Evolutionary conservation across 331 rosid genomes (phyloP).

Genomic region (Acacia pycnantha): DNA sequence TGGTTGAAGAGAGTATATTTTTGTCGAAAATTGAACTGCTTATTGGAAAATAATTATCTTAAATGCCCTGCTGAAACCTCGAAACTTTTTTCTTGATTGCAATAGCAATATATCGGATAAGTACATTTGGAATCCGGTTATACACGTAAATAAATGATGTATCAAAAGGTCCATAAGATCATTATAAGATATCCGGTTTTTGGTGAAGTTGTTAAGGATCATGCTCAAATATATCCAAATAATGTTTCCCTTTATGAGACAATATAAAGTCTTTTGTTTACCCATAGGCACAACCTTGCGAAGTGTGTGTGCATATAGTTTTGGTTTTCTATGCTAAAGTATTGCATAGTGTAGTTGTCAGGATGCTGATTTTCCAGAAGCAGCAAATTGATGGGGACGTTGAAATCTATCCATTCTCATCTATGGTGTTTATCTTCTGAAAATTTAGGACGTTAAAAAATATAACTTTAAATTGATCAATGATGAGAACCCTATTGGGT

Average conservation of each 20-base stretch:
- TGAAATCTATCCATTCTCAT: too few relatives aligned
- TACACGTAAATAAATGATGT: neutral
- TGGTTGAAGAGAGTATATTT: neutral
- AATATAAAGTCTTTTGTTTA: neutral
- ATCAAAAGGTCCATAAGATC: neutral
- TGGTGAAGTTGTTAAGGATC: neutral
- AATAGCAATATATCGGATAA: neutral
- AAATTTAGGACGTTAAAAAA: too few relatives aligned
- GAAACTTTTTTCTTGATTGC: neutral
- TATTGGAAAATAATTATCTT: neutral
- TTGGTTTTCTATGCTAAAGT: too few relatives aligned
- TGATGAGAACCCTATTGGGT: too few relatives aligned
- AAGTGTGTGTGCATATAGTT: neutral
- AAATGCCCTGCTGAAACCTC: neutral
- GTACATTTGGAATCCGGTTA: neutral
- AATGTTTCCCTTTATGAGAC: too few relatives aligned
- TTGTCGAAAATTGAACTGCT: neutral
- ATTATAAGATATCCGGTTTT: neutral
- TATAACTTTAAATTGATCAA: too few relatives aligned
- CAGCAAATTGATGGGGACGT: neutral
- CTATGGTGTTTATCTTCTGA: too few relatives aligned
- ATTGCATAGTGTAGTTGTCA: neutral
- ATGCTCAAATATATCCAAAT: neutral
- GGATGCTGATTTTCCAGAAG: neutral
- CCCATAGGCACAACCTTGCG: neutral